Evolutionary conservation across 768 basidiomycete genomes (phyloP).

Genomic region (Macrolepiota fuliginosa): DNA sequence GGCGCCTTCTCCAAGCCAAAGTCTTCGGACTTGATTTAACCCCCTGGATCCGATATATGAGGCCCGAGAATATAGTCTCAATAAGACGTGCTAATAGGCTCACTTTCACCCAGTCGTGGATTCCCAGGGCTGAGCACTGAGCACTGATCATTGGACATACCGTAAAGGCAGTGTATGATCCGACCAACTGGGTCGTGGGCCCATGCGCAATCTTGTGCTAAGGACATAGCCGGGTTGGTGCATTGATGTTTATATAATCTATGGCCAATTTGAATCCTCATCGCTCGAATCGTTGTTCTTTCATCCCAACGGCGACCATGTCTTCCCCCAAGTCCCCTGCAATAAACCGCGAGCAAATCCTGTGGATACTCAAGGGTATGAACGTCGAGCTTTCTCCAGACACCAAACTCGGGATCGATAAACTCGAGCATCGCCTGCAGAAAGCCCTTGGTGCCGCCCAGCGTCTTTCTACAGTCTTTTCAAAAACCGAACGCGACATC

Average conservation of each 20-base stretch:
- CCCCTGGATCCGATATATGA: neutral
- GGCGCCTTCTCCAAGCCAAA: neutral
- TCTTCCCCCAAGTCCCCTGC: neutral
- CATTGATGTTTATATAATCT: too few relatives aligned
- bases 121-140: too few relatives aligned
- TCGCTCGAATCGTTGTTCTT: neutral
- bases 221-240: too few relatives aligned
- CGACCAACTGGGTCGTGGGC: too few relatives aligned
- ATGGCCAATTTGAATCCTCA: too few relatives aligned
- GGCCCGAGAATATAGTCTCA: neutral
- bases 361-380: neutral
- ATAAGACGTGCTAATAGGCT: neutral
- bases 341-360: neutral
- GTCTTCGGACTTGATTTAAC: neutral
- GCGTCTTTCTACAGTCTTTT: neutral
- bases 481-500: neutral
- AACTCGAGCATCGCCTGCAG: neutral
- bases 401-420: neutral
- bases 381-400: neutral
- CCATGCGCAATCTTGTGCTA: too few relatives aligned
- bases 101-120: neutral
- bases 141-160: too few relatives aligned
- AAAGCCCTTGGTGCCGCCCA: neutral
- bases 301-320: neutral
- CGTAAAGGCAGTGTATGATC: too few relatives aligned